Base-by-base conservation (phyloP, 257 asterid species). In the Penstemon davidsonii region DNA sequence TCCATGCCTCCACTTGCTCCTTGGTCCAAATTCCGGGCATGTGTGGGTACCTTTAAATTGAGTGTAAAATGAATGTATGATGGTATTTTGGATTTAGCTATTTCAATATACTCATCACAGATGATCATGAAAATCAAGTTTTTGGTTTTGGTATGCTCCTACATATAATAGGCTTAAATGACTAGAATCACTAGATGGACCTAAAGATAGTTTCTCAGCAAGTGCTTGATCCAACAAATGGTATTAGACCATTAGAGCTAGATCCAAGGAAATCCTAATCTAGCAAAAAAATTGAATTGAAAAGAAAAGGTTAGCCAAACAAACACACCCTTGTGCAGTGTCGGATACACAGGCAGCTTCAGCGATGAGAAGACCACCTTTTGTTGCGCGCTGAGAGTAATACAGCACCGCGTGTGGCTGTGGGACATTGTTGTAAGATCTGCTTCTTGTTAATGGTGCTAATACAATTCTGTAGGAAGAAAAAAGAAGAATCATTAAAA, bases 301-400 rank as follows among this genome's bases (percentile, higher is more conserved):
- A 45, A 46, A 39, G 4, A 37, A 38, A 40, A 33, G 11, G 54
- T 25, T 55, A 40, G 43, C 8, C 63, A 18, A 56, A 25, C 33
- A 25, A 25, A 25, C 33, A 25, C 33, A 80, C 81, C 81, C 77
- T 45, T 50, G 60, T 3, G 86, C 73, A 19, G 74, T 76, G 41
- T 68, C 65, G 0, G 84, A 76, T 4, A 76, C 77, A 5, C 76
- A 80, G 33, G 75, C 71, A 3, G 84, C 84, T 69, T 82, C 87
- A 37, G 87, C 38, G 65, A 82, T 79, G 41, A 79, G 57, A 54
- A 81, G 66, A 1, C 81, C 86, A 0, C 83, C 85, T 10, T 70
- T 62, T 4, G 79, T 77, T 19, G 81, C 59, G 18, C 81, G 75
- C 45, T 77, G 80, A 25, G 79, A 59, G 60, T 83, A 83, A 13